A percentile compares a stretch with the other conserved stretches of the same genome.
Conservation (phyloP, 2,329 filamentous ascomycete genomes). For the Aureobasidium uvarum region DNA sequence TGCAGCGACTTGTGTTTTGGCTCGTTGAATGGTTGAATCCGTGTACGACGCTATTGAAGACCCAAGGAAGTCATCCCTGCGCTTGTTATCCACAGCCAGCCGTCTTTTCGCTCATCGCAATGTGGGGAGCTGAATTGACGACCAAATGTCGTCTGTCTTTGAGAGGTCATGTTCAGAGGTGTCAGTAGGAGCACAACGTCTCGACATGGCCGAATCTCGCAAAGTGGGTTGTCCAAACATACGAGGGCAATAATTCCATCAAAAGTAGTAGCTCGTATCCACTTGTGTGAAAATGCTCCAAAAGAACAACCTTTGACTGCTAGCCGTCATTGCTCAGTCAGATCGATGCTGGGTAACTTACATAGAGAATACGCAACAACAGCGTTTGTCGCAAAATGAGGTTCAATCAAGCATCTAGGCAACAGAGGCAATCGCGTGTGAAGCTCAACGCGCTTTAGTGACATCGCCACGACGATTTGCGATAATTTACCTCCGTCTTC, state of each 20-base stretch:
- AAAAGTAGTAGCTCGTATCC: neutral
- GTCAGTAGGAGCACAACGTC: neutral
- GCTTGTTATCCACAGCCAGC: conserved; percentile 7
- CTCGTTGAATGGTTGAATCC: neutral
- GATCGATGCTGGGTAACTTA: neutral
- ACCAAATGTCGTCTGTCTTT: neutral
- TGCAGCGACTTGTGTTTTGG: conserved; percentile 1
- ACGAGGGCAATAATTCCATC: neutral
- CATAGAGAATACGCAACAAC: neutral
- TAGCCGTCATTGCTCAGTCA: neutral
- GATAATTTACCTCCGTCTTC: neutral
- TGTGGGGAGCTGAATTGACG: neutral
- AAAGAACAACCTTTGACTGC: neutral
- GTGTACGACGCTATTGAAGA: conserved; percentile 8
- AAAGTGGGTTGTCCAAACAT: neutral
- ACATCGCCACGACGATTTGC: neutral
- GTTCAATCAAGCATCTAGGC: neutral
- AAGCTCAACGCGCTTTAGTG: neutral
- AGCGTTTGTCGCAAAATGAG: neutral
- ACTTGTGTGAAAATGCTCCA: neutral
- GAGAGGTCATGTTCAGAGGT: neutral
- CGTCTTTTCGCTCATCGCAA: conserved; percentile 8
- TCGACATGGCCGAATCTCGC: neutral
- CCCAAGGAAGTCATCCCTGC: neutral
- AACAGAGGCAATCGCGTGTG: conserved; percentile 6